Evolutionary conservation across 306 rosid genomes (phyloP).

Genomic region (Lablab purpureus): DNA sequence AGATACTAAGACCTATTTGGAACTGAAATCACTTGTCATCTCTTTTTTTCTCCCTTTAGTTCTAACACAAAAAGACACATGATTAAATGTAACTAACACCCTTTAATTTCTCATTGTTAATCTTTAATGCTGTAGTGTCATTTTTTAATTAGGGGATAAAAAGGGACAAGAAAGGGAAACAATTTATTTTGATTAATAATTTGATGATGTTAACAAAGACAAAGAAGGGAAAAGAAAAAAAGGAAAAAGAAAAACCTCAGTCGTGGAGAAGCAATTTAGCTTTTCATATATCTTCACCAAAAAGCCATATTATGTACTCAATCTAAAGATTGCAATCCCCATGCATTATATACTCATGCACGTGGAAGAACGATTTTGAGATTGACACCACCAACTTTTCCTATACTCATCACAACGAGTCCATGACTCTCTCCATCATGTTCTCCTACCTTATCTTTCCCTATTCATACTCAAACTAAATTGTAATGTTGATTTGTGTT

Average conservation of each 20-base stretch:
- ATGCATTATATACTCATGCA: conserved; percentile 21
- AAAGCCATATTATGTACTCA: conserved; percentile 31
- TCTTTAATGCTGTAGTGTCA: background rate
- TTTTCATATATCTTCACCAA: conserved; percentile 42
- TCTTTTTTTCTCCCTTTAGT: background rate
- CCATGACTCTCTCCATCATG: background rate
- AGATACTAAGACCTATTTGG: background rate
- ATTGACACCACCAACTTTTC: background rate
- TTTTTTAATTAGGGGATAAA: background rate
- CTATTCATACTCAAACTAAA: background rate
- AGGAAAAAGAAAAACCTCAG: background rate
- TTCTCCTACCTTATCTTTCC: background rate
- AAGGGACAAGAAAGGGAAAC: background rate
- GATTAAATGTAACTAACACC: background rate
- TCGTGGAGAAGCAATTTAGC: conserved; percentile 7
- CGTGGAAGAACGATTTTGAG: background rate
- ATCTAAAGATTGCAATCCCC: background rate
- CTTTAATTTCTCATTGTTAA: background rate
- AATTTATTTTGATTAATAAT: background rate
- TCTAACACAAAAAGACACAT: background rate
- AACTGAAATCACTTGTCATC: background rate
- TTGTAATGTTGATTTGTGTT: background rate
- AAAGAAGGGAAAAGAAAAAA: background rate
- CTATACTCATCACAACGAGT: background rate
- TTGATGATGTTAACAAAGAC: conserved; percentile 3